Conservation (phyloP, 2,329 filamentous ascomycete genomes). For the Calonectria hongkongensis region DNA sequence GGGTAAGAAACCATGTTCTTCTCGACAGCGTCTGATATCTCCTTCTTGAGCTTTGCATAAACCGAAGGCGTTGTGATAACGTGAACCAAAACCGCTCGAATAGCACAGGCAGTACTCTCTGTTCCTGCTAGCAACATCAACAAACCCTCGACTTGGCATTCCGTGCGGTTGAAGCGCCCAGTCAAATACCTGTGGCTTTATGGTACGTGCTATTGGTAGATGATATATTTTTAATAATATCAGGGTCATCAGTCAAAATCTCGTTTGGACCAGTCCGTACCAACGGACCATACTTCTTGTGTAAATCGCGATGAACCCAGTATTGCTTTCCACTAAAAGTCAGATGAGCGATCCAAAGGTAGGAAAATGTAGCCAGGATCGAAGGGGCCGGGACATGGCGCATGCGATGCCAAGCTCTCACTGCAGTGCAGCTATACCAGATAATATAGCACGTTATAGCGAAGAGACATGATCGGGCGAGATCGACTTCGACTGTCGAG, state of each 20-base stretch:
- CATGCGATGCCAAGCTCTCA: background rate
- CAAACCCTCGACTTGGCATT: background rate
- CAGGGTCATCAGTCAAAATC: background rate
- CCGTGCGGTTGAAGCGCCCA: background rate
- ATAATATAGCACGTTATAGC: background rate
- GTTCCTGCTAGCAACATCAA: constrained; percentile 4
- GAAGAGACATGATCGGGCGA: background rate
- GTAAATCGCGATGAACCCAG: background rate
- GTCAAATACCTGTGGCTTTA: background rate
- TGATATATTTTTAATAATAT: background rate
- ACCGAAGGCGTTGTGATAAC: background rate
- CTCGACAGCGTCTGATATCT: background rate
- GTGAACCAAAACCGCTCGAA: background rate
- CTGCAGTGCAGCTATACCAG: background rate
- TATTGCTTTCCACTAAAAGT: background rate
- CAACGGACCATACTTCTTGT: constrained; percentile 1
- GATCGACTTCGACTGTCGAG: background rate
- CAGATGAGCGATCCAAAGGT: background rate
- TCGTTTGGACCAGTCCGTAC: constrained; percentile 7
- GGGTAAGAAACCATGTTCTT: background rate
- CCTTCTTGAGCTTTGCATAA: background rate
- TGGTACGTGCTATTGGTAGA: background rate
- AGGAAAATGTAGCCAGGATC: background rate
- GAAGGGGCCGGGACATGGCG: background rate
- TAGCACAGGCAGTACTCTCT: background rate